phyloP scores from a whole-genome alignment of 1,139 yeast species.

The Zygoascus meyerae region DNA sequence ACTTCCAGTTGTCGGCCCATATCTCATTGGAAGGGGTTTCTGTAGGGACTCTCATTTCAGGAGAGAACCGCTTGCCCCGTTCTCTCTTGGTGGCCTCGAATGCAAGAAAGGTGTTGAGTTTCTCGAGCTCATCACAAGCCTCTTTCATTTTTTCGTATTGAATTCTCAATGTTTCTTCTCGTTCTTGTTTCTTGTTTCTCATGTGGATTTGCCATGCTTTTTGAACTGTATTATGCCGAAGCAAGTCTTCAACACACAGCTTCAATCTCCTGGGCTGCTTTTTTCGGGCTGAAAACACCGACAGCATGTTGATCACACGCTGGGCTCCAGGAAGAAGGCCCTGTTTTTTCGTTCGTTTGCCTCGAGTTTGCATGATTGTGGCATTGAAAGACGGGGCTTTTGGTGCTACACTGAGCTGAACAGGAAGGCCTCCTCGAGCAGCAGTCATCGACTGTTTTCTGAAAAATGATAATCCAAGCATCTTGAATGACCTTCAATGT shows the following conservation, averaged over 20 bases:
- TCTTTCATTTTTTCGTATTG: constrained; percentile 63
- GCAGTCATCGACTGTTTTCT: no score
- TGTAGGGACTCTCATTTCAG: constrained; percentile 79
- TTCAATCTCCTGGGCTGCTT: constrained; percentile 80
- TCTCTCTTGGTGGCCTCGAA: constrained; percentile 50
- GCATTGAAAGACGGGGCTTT: no score
- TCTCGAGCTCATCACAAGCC: constrained; percentile 70
- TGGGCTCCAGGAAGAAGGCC: constrained; percentile 56
- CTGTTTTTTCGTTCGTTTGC: constrained; percentile 40
- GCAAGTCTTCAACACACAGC: constrained; percentile 70
- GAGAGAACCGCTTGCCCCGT: constrained; percentile 38
- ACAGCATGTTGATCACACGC: constrained; percentile 49
- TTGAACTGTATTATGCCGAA: constrained; percentile 78
- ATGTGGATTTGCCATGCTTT: constrained; percentile 74
- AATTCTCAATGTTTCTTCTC: constrained; percentile 44
- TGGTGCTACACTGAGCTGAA: no score
- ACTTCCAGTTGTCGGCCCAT: constrained; percentile 67
- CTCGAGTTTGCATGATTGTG: constrained; percentile 26
- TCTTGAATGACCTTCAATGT: no score
- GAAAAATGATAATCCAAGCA: no score
- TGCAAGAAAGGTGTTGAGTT: constrained; percentile 43
- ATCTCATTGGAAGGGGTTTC: constrained; percentile 82
- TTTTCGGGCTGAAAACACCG: constrained; percentile 79
- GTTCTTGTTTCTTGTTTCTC: constrained; percentile 40
- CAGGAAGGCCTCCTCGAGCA: no score